These are phyloP conservation scores for Fonsecaea nubica DNA, from an alignment of 2,329 filamentous ascomycete species.

Conservation along the genomic window DNA sequence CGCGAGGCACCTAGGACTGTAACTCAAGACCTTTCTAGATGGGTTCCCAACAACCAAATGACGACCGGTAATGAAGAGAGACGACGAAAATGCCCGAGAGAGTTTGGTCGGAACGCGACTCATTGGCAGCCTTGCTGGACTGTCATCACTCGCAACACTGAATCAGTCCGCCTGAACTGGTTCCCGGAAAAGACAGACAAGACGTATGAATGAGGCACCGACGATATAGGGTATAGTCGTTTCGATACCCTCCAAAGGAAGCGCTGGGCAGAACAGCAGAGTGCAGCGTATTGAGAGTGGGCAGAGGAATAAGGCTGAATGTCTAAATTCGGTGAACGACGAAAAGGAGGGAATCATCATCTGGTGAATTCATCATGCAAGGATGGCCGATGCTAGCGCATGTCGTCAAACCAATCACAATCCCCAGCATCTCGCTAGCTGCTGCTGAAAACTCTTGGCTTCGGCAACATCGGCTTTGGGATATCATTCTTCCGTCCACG, in stretches of 20 bases:
- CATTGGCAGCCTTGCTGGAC: constrained; percentile 2
- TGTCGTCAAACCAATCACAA: neutral
- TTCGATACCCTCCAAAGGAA: neutral
- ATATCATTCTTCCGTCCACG: neutral
- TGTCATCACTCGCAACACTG: constrained; percentile 1
- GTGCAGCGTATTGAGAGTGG: neutral
- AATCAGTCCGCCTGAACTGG: neutral
- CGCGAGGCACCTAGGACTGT: neutral
- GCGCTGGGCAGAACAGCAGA: neutral
- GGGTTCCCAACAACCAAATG: neutral
- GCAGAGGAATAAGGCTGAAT: constrained; percentile 1
- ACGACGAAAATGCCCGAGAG: neutral
- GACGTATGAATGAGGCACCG: neutral
- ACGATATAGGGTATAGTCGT: neutral
- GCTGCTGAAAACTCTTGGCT: neutral
- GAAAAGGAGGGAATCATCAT: neutral
- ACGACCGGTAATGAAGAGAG: neutral
- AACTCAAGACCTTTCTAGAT: neutral
- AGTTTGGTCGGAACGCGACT: neutral
- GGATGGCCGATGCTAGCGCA: constrained; percentile 7
- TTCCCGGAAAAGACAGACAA: neutral
- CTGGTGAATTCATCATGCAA: neutral
- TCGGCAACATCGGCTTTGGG: neutral
- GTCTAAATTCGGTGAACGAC: constrained; percentile 19
- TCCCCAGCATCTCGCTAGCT: neutral